Evolutionary conservation across 805 yeast species (phyloP).

Genomic region (Candida xyloterini): DNA sequence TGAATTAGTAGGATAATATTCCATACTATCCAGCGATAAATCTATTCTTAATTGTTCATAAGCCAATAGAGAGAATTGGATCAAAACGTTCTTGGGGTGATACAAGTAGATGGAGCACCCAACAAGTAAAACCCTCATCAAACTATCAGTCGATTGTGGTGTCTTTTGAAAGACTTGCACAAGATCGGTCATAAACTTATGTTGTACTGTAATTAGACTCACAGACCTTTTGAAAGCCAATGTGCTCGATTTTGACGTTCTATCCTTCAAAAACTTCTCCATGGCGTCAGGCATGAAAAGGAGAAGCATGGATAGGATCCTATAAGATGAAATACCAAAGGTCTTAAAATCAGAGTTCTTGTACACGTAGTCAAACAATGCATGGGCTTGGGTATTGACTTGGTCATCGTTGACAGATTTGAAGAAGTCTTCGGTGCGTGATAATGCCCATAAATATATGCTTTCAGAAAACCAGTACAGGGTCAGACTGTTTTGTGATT

Average conservation of each 20-base stretch:
- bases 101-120: constrained; percentile 30
- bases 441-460: constrained; percentile 47
- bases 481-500: constrained; percentile 44
- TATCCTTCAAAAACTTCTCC: constrained; percentile 25
- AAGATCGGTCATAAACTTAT: constrained; percentile 28
- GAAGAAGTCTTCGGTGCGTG: constrained; percentile 46
- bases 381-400: constrained; percentile 29
- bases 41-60: constrained; percentile 26
- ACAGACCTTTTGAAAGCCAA: constrained; percentile 25
- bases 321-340: constrained; percentile 29
- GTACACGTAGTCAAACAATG: constrained; percentile 36
- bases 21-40: constrained; percentile 30
- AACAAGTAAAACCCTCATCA: constrained; percentile 32
- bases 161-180: constrained; percentile 19
- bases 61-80: constrained; percentile 26
- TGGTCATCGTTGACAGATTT: constrained; percentile 18
- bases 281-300: constrained; percentile 33
- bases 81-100: constrained; percentile 29
- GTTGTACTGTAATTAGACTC: constrained; percentile 21
- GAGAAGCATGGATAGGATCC: constrained; percentile 34
- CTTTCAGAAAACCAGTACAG: constrained; percentile 46
- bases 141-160: constrained; percentile 30
- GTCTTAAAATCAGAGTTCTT: constrained; percentile 30
- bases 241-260: constrained; percentile 21
- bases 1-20: constrained; percentile 20